Percentiles rank a stretch among this genome's conserved stretches.
Evolutionary conservation across 345 rosid species (phyloP).

Genomic region (Kernera saxatilis): DNA sequence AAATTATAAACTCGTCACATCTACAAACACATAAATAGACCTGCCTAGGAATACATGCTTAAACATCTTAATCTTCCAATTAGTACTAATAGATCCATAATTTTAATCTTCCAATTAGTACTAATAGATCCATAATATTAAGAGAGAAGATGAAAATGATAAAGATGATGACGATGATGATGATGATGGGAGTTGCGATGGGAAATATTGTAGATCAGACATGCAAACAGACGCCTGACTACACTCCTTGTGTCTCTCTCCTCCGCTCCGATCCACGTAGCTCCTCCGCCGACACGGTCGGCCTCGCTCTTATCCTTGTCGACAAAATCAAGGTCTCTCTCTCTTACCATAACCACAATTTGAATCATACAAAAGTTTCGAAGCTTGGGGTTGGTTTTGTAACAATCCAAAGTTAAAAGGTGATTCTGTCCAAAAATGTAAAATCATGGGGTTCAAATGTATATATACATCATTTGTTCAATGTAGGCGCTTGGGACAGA

Average conservation of each 20-base stretch:
- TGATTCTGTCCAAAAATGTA: background rate
- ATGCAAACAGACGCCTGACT: conserved; percentile 32
- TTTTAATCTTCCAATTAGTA: background rate
- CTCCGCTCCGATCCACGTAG: conserved; percentile 35
- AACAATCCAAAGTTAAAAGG: background rate
- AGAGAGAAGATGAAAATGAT: background rate
- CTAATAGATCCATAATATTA: background rate
- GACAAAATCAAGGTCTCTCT: conserved; percentile 22
- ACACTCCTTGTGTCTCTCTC: conserved; percentile 27
- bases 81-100: background rate
- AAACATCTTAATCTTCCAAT: background rate
- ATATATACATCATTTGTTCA: background rate
- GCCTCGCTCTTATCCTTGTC: conserved; percentile 30
- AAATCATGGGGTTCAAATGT: background rate
- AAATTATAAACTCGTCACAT: too few species aligned
- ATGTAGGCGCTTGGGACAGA: background rate
- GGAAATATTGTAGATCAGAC: conserved; percentile 11
- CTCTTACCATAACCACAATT: background rate
- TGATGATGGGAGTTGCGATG: conserved; percentile 4
- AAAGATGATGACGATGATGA: background rate
- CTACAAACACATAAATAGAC: background rate
- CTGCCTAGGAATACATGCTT: background rate
- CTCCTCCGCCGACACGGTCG: conserved; percentile 26
- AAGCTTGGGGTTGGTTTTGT: background rate
- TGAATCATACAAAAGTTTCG: background rate